phyloP scores from a whole-genome alignment of 176 grass and related monocot species.

The Saccharum officinarum region DNA sequence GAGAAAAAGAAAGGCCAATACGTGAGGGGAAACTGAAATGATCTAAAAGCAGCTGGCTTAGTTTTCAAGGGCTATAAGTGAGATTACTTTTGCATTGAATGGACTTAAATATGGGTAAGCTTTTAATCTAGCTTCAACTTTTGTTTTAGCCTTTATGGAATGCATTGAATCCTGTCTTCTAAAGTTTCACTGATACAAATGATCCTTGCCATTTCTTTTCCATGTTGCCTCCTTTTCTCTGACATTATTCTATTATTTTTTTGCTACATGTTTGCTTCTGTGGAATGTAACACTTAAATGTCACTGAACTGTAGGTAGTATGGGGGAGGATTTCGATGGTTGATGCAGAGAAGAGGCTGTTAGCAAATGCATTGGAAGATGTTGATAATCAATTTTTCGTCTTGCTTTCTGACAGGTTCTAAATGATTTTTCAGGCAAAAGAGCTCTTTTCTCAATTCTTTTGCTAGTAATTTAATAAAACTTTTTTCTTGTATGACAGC shows the following conservation, averaged over 20 bases:
- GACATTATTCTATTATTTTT: background rate
- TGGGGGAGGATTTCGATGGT: slow-evolving; percentile 99
- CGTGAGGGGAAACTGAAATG: background rate
- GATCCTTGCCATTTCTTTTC: slow-evolving; percentile 12
- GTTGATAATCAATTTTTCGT: slow-evolving; percentile 94
- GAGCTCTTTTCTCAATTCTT: background rate
- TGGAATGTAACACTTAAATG: slow-evolving; percentile 17
- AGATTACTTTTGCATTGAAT: slow-evolving; percentile 15
- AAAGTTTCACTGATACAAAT: background rate
- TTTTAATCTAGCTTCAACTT: slow-evolving; percentile 25
- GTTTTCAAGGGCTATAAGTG: background rate
- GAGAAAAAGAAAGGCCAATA: background rate
- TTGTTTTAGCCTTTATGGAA: slow-evolving; percentile 1
- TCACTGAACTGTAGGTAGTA: slow-evolving; percentile 63
- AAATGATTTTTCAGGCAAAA: slow-evolving; percentile 19
- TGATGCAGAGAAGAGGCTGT: slow-evolving; percentile 94
- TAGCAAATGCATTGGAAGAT: slow-evolving; percentile 94
- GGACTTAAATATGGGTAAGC: background rate
- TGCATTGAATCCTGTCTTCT: background rate
- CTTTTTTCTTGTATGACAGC: slow-evolving; percentile 59
- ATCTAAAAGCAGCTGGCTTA: slow-evolving; percentile 15
- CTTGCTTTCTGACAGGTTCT: slow-evolving; percentile 97
- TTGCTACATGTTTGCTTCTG: background rate
- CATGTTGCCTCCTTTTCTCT: background rate
- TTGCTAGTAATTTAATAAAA: slow-evolving; percentile 34